phyloP scores from a whole-genome alignment of 2,329 filamentous ascomycete genomes.

The Phyllosticta citriasiana region DNA sequence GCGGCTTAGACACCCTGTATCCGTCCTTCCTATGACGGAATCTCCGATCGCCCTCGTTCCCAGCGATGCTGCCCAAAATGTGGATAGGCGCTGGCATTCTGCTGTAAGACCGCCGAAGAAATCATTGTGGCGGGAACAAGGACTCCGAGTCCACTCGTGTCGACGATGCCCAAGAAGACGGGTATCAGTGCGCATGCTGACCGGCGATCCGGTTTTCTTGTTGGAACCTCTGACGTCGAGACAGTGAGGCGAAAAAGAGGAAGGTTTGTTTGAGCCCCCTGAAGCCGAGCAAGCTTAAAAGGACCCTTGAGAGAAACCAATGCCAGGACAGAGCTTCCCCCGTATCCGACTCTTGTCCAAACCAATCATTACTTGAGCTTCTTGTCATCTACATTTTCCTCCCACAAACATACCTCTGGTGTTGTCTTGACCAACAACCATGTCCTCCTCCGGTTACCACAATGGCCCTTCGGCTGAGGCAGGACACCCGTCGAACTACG shows the following conservation, averaged over 20 bases:
- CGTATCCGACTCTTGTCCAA: background rate
- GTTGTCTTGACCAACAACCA: background rate
- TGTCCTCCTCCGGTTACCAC: conserved; percentile 7
- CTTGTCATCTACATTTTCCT: background rate
- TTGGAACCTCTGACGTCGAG: background rate
- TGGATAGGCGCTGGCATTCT: conserved; percentile 3
- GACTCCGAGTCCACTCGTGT: background rate
- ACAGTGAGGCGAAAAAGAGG: background rate
- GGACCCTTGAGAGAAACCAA: background rate
- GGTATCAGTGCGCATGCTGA: background rate
- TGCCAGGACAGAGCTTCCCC: background rate
- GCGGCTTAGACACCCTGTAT: background rate
- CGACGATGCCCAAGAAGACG: background rate
- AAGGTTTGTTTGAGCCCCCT: background rate
- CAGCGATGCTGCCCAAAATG: conserved; percentile 9
- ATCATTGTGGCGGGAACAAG: background rate
- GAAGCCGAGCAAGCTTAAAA: conserved; percentile 6
- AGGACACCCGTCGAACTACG: background rate
- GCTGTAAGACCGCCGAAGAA: conserved; percentile 10
- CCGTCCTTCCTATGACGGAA: conserved; percentile 1
- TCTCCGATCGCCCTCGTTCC: conserved; percentile 8
- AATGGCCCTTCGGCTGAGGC: conserved; percentile 6
- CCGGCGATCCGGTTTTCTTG: background rate
- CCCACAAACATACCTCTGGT: background rate
- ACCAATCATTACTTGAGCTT: background rate